A percentile compares a stretch with the other conserved stretches of the same genome.
These are phyloP conservation scores for Nigrospora oryzae DNA, from an alignment of 2,329 filamentous ascomycete genomes.

Conservation along the genomic window DNA sequence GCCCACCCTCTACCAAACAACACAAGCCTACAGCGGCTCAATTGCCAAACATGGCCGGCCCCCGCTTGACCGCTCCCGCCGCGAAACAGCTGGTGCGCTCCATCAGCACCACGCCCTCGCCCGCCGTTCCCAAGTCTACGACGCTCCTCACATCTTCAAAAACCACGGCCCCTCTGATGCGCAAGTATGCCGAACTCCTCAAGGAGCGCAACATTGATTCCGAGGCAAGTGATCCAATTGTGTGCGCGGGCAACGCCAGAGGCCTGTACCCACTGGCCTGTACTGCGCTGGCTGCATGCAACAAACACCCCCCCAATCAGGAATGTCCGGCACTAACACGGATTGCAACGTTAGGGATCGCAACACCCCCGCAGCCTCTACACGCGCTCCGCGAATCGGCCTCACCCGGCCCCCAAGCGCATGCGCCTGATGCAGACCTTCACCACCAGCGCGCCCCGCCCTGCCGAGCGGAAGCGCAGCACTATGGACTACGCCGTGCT, in stretches of 20 bases:
- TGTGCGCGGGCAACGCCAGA: neutral
- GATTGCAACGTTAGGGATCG: neutral
- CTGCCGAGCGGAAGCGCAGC: slow-evolving; percentile 14
- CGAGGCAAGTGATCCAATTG: slow-evolving; percentile 15
- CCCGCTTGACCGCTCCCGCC: slow-evolving; percentile 21
- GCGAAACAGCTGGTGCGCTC: slow-evolving; percentile 18
- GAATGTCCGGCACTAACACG: slow-evolving; percentile 12
- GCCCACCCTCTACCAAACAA: too few species aligned
- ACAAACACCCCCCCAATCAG: neutral
- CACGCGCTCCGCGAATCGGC: slow-evolving; percentile 24
- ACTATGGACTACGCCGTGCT: slow-evolving; percentile 47
- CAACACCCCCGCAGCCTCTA: slow-evolving; percentile 20
- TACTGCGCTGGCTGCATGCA: neutral
- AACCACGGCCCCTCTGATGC: slow-evolving; percentile 16
- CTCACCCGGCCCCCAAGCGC: slow-evolving; percentile 28
- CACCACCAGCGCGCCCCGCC: slow-evolving; percentile 30
- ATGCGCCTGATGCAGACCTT: slow-evolving; percentile 59
- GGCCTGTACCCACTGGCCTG: too few species aligned
- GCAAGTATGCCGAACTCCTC: slow-evolving; percentile 25
- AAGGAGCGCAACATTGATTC: slow-evolving; percentile 22
- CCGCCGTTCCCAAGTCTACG: slow-evolving; percentile 12
- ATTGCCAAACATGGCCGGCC: slow-evolving; percentile 15
- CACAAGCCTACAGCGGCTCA: neutral
- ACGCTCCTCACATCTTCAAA: slow-evolving; percentile 19
- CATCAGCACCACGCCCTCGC: slow-evolving; percentile 17